A percentile compares a stretch with the other conserved stretches of the same genome.
Conservation (phyloP, 2,329 filamentous ascomycete species). For the Aspergillus sp. region DNA sequence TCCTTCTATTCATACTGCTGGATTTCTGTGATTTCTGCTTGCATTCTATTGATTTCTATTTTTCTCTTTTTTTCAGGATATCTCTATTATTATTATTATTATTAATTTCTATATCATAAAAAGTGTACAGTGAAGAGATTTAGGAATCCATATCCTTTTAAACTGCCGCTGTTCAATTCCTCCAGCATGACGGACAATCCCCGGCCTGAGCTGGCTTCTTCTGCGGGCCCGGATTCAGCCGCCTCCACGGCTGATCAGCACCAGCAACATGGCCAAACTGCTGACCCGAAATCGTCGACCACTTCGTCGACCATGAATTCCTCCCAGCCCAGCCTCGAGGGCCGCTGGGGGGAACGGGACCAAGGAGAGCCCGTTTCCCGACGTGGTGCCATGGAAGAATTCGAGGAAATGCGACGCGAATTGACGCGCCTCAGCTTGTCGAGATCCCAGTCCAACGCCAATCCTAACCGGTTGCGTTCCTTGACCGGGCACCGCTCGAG, state of each 20-base stretch:
- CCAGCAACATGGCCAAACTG: constrained; percentile 1
- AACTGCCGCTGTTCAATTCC: background rate
- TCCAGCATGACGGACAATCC: constrained; percentile 1
- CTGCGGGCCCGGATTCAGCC: background rate
- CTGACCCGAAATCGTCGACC: constrained; percentile 5
- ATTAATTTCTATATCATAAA: background rate
- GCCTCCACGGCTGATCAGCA: background rate
- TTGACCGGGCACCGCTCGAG: constrained; percentile 13
- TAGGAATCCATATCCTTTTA: no score
- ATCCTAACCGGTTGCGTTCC: constrained; percentile 20
- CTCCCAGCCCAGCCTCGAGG: constrained; percentile 26
- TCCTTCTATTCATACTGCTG: background rate
- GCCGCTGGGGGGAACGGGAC: constrained; percentile 57
- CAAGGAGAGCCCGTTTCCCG: constrained; percentile 47
- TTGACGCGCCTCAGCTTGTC: constrained; percentile 46
- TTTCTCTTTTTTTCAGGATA: no score
- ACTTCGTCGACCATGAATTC: constrained; percentile 8
- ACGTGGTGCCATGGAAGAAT: constrained; percentile 51
- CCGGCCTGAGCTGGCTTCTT: background rate
- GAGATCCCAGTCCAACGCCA: constrained; percentile 24
- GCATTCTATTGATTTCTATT: no score
- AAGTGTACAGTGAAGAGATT: background rate
- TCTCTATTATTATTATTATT: no score
- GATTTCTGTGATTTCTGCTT: no score
- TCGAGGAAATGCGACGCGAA: constrained; percentile 48